Base-by-base conservation (phyloP, 768 basidiomycete genomes). In the Suillus ampliporus region DNA sequence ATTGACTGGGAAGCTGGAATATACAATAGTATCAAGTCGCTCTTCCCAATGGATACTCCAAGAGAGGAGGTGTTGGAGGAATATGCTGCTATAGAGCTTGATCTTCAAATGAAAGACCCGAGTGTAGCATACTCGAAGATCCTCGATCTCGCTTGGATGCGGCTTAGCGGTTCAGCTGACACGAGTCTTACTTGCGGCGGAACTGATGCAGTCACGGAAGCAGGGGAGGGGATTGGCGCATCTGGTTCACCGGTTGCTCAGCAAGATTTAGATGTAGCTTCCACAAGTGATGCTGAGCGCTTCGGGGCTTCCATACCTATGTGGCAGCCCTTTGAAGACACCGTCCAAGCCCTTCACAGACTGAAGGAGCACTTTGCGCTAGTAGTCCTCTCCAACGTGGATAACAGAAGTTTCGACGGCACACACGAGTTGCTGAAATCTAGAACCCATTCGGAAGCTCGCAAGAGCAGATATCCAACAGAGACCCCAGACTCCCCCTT, bases 1-100 rank as follows among this genome's bases (percentile, higher is more conserved):
- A 76, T 85, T 48, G 88, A 93, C 72, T 92, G 91, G 91, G 90
- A 92, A 74, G 80, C 83, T 6, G 88, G 89, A 17, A 82, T 93
- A 57, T 83, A 82, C 74, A 70, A 78, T 14, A 82, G 78, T 1
- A 78, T 92, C 35, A 34, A n/a, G n/a, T 26, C 61, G 14, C 26
- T 68, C 41, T 75, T 68, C 28, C 69, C 71, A 31, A 31, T n/a
- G 10, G 58, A 67, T 34, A 46, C 57, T 35, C 9, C 64, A 2
- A 68, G 64, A 40, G 44, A 67, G 31, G 84, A 88, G 43, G 83
- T 82, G 0, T 74, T 91, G 26, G 67, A 73, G 21, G 82, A 83
- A 1, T 90, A 86, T 66, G 72, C 73, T 15, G 76, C 77, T 15
- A 80, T 85, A 31, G 89, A 92, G 72, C 73, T 66, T 31, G 82